Evolutionary conservation across 441 rosid genomes (phyloP).

Genomic region (Adansonia rubrostipa): DNA sequence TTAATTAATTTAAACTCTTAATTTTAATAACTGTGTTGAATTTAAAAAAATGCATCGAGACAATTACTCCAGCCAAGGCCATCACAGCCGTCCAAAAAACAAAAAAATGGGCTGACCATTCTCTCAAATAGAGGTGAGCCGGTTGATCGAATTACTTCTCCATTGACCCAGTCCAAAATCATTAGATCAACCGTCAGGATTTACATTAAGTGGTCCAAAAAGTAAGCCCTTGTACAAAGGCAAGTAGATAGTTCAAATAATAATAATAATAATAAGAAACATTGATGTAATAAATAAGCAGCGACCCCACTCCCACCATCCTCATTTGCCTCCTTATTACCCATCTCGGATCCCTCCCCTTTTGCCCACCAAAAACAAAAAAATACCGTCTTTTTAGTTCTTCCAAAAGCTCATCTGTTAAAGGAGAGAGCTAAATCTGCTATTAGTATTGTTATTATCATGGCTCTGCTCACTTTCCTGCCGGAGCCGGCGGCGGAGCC

Average conservation of each 20-base stretch:
- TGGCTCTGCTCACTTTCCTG: slow-evolving; percentile 71
- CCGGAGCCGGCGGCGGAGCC: slow-evolving; percentile 47
- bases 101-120: neutral
- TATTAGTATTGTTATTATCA: slow-evolving; percentile 17
- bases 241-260: neutral
- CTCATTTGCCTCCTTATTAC: slow-evolving; percentile 44
- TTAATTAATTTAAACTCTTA: neutral
- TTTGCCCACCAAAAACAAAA: slow-evolving; percentile 20
- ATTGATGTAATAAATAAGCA: slow-evolving; percentile 27
- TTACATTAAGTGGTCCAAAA: slow-evolving; percentile 9
- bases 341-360: slow-evolving; percentile 61
- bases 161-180: neutral
- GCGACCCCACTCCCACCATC: slow-evolving; percentile 47
- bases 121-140: neutral
- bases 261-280: neutral
- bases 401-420: slow-evolving; percentile 33
- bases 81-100: neutral
- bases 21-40: neutral
- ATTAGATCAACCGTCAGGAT: neutral
- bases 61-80: neutral
- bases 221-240: neutral
- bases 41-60: neutral
- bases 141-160: neutral
- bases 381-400: neutral
- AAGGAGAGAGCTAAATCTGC: slow-evolving; percentile 24